Base-by-base conservation (phyloP, 148 eudicot species). In the Pharnaceum exiguum region DNA sequence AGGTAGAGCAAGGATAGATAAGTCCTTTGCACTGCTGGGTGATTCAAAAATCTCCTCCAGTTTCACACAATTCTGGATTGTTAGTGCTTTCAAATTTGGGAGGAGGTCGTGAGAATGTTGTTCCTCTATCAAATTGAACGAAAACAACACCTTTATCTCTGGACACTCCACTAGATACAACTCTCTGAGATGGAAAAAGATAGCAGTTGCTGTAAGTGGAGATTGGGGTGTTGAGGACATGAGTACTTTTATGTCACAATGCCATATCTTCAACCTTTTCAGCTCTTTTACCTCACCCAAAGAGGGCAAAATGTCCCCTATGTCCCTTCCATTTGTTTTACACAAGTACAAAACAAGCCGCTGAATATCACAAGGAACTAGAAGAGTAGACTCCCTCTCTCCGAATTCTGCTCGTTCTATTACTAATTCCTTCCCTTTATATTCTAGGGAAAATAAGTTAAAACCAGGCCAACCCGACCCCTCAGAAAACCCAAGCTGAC, bases 41-140 rank as follows among this genome's bases (percentile, higher is more conserved):
- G 60, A 7, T 46, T 28, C 45, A 28, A 65, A 63, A 15, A 63
- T 43, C 52, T 7, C 40, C 40, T 51, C 68, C 27, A 64, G 0
- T 29, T 53, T 32, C 0, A 32, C 8, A 45, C 68, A 64, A 7
- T 22, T 9, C 0, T 3, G 15, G 16, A 54, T 36, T 2, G 1
- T 12, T 10, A 64, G 2, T 6, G 0, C 0, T 25, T 45, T 15
- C 18, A 64, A 30, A 33, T 45, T 64, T 32, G 60, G 53, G 29
- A 64, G 43, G 13, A n/a, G n/a, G n/a, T n/a, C n/a, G n/a, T n/a
- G n/a, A n/a, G 1, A 0, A 30, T 19, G 36, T 19, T 39, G 46
- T 35, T 38, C 18, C 22, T 55, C 23, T 24, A 16, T 3, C 33
- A 29, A n/a, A 1, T 43, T 7, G 26, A 31, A 5, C 15, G 26